Evolutionary conservation across 1,284 basidiomycete genomes (phyloP), one percentile per base, ranked within the genome.

Genomic region (Crucibulum cyathiforme): DNA sequence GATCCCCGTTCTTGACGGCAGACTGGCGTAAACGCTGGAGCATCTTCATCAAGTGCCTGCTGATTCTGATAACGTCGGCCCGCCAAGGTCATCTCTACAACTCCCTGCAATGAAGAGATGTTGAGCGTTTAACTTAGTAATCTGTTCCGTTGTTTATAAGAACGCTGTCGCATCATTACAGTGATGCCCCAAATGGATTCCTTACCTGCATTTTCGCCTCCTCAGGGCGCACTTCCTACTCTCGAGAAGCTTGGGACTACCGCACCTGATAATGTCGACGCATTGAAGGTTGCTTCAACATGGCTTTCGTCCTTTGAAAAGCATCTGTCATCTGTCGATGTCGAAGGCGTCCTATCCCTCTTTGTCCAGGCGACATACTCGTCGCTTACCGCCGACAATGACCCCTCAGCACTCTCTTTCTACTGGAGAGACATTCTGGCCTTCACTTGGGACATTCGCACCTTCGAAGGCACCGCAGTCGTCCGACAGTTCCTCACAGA

Each of bases 371-470:
- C 24, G 24, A 24, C 24, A 24, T 24, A 24, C 24, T 24, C 24
- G 4, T 24, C 24, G 24, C 24, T 24, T 24, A 24, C 24, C 24
- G 24, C 24, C 24, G 24, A 24, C 24, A 24, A 24, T 24, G 24
- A 24, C 24, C 24, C 24, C 24, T 24, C 24, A 24, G 24, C 24
- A 24, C 63, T 78, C n/a, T 75, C 78, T 57, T 77, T 76, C 15
- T 82, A 81, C 70, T 90, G 86, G 86, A 79, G 87, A 36, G 88
- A 90, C 67, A 79, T 84, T 63, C 81, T 88, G 54, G 77, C 84
- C 2, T 74, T 89, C 53, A 87, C 88, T 13, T 88, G 85, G 85
- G 80, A 85, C 62, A 85, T 88, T 64, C 84, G 86, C 51, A 88
- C 86, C 5, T 85, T 90, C 70, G 77, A 81, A 55, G 81, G 82